Conservation (phyloP, 2,329 filamentous ascomycete genomes). For the Blastomyces emzantsi region DNA sequence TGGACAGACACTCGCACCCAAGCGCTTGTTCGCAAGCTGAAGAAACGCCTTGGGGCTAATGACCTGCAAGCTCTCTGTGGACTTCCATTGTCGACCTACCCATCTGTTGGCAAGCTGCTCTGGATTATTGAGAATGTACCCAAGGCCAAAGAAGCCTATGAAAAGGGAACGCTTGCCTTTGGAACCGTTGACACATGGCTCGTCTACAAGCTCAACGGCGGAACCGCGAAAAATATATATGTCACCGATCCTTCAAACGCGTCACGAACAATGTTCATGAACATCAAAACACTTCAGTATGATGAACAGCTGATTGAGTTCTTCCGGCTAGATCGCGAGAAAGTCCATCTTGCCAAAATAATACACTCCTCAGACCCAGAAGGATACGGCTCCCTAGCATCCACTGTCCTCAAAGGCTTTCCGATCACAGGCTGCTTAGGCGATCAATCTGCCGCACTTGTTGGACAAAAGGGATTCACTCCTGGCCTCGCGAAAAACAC, state of each 20-base stretch:
- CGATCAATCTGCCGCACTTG: constrained; percentile 77
- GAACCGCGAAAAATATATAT: constrained; percentile 56
- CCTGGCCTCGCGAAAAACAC: constrained; percentile 84
- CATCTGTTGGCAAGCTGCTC: constrained; percentile 72
- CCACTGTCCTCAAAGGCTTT: constrained; percentile 33
- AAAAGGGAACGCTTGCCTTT: constrained; percentile 68
- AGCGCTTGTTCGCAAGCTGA: constrained; percentile 66
- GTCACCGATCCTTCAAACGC: constrained; percentile 86
- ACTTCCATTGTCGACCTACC: constrained; percentile 79
- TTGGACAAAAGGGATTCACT: constrained; percentile 78
- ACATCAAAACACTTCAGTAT: constrained; percentile 70
- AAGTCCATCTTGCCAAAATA: constrained; percentile 71
- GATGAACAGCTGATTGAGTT: constrained; percentile 68
- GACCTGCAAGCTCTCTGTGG: constrained; percentile 63
- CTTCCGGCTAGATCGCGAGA: constrained; percentile 61
- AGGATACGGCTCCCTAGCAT: constrained; percentile 15
- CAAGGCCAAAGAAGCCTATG: constrained; percentile 63
- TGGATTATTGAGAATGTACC: constrained; percentile 71
- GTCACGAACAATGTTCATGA: constrained; percentile 94
- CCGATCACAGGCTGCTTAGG: constrained; percentile 71
- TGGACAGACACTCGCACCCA: constrained; percentile 83
- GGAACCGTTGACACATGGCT: constrained; percentile 87
- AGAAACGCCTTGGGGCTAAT: constrained; percentile 58
- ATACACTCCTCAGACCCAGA: constrained; percentile 66
- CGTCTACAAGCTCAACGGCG: constrained; percentile 70